Conservation (phyloP, 352 stramenopile genomes). For the Phytopythium boreale region DNA sequence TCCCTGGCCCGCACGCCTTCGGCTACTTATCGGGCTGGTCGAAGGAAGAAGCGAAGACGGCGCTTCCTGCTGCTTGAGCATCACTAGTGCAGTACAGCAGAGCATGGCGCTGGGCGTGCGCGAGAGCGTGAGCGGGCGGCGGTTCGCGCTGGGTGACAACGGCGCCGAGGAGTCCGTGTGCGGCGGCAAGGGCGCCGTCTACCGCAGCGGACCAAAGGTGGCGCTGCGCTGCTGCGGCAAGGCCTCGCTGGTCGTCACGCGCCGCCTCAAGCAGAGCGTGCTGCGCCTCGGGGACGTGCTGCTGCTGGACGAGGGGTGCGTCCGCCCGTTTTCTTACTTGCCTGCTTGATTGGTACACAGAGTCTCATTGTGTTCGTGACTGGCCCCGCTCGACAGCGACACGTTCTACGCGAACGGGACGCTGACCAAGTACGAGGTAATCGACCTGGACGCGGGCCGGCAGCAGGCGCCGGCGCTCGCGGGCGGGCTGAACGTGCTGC, state of each 20-base stretch:
- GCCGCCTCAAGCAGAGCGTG: constrained; percentile 71
- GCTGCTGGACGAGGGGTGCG: constrained; percentile 48
- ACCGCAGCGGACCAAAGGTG: constrained; percentile 63
- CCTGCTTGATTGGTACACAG: not conserved
- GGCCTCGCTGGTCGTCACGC: constrained; percentile 69
- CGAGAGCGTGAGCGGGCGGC: constrained; percentile 72
- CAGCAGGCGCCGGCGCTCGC: constrained; percentile 16
- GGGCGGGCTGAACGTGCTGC: constrained; percentile 31
- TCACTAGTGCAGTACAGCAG: too few relatives aligned
- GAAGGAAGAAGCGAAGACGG: too few relatives aligned
- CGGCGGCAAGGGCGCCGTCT: constrained; percentile 63
- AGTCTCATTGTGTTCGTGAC: not conserved
- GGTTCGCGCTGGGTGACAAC: constrained; percentile 36
- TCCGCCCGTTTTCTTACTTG: not conserved
- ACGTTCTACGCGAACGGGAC: constrained; percentile 83
- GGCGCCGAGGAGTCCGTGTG: constrained; percentile 59
- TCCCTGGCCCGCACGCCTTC: too few relatives aligned
- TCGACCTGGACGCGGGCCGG: constrained; percentile 36
- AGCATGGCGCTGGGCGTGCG: constrained; percentile 52
- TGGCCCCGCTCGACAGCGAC: constrained; percentile 25
- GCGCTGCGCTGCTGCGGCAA: constrained; percentile 76
- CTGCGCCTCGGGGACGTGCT: constrained; percentile 72
- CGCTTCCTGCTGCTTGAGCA: too few relatives aligned
- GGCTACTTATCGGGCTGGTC: too few relatives aligned
- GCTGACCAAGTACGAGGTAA: constrained; percentile 81